Percentiles rank a stretch among this genome's conserved stretches.
Evolutionary conservation across 2,329 filamentous ascomycete species (phyloP).

Genomic region (Penicillium sp.): DNA sequence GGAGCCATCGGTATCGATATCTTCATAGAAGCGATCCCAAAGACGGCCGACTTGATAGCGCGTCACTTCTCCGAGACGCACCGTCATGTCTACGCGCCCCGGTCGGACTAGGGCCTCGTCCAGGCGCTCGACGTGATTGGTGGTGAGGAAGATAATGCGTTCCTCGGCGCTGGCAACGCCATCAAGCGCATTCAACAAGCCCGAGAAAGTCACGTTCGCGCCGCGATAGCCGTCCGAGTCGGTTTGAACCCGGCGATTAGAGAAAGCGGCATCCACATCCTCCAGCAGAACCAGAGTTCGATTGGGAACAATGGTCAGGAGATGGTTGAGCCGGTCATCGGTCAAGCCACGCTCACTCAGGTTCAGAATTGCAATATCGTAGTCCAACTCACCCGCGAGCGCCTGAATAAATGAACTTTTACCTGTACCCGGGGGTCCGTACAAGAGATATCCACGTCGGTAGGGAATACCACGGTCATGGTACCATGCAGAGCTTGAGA

Average conservation of each 20-base stretch:
- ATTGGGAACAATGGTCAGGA: slow-evolving; percentile 83
- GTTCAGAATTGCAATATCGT: slow-evolving; percentile 90
- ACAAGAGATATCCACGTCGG: slow-evolving; percentile 83
- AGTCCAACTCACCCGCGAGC: slow-evolving; percentile 88
- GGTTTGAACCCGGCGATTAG: slow-evolving; percentile 72
- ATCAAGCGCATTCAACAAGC: slow-evolving; percentile 82
- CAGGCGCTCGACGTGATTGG: slow-evolving; percentile 88
- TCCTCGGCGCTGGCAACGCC: slow-evolving; percentile 95
- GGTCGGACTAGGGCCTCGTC: slow-evolving; percentile 89
- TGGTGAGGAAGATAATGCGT: slow-evolving; percentile 90
- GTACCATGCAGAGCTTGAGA: slow-evolving; percentile 83
- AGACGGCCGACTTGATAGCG: slow-evolving; percentile 82
- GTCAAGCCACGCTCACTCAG: slow-evolving; percentile 87
- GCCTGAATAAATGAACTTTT: slow-evolving; percentile 98
- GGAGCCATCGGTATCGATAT: slow-evolving; percentile 70
- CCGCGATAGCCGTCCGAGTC: slow-evolving; percentile 85
- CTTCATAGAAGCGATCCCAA: slow-evolving; percentile 95
- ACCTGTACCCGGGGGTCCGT: slow-evolving; percentile 87
- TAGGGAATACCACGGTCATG: slow-evolving; percentile 94
- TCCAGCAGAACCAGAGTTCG: slow-evolving; percentile 84
- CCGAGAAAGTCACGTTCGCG: slow-evolving; percentile 91
- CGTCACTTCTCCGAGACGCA: slow-evolving; percentile 86
- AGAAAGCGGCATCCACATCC: slow-evolving; percentile 90
- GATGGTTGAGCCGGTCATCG: slow-evolving; percentile 84
- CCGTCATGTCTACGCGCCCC: slow-evolving; percentile 90